phyloP scores from a whole-genome alignment of 2,329 filamentous ascomycete species.

The Diaporthe aspalathi region DNA sequence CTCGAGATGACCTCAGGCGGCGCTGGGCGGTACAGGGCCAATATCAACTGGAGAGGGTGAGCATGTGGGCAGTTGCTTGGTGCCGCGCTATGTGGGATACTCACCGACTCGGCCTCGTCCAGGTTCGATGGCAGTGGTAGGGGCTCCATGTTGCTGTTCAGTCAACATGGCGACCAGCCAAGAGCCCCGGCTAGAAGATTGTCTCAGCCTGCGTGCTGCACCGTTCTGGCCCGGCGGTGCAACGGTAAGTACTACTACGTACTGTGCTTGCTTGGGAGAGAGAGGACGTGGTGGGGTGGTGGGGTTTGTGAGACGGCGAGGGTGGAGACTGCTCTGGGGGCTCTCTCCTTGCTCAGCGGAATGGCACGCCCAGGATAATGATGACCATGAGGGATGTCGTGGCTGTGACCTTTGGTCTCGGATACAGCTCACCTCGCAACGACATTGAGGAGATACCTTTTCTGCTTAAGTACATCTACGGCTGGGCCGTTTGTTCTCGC shows the following conservation, averaged over 20 bases:
- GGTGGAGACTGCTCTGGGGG: conserved; percentile 7
- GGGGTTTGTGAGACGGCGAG: conserved; percentile 19
- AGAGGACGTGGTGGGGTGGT: conserved; percentile 3
- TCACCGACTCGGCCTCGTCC: conserved; percentile 50
- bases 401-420: neutral
- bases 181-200: conserved; percentile 28
- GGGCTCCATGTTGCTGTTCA: conserved; percentile 44
- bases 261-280: neutral
- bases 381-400: neutral
- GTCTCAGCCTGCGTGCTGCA: conserved; percentile 24
- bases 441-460: neutral
- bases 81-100: conserved; percentile 31
- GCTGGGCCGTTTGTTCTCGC: neutral
- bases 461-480: conserved; percentile 2
- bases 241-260: neutral
- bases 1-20: conserved; percentile 59
- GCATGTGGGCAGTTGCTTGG: neutral
- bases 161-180: conserved; percentile 36
- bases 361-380: neutral
- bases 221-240: conserved; percentile 10
- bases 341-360: neutral
- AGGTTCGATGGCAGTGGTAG: conserved; percentile 49
- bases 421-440: too few species aligned
- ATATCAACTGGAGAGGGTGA: conserved; percentile 56
- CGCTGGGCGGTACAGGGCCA: conserved; percentile 65